Evolutionary conservation across 1,284 basidiomycete species (phyloP).

Genomic region (Apiotrichum akiyoshidainum): DNA sequence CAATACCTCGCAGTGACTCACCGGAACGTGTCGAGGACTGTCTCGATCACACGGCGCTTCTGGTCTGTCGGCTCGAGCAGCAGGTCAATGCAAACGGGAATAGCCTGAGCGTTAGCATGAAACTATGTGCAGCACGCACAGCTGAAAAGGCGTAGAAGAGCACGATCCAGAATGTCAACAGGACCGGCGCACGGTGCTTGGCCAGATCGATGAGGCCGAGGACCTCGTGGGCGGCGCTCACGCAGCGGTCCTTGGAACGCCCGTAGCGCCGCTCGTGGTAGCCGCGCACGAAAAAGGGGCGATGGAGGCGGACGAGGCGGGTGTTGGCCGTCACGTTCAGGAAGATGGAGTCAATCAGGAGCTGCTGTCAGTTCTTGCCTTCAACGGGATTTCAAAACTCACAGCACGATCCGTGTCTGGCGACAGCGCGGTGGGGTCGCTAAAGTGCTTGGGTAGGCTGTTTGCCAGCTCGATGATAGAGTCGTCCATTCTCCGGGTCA

Average conservation of each 20-base stretch:
- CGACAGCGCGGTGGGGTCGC: slow-evolving; percentile 9
- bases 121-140: slow-evolving; percentile 1
- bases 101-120: slow-evolving; percentile 8
- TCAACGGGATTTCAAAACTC: neutral
- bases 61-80: slow-evolving; percentile 17
- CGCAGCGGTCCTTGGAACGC: slow-evolving; percentile 16
- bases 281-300: slow-evolving; percentile 19
- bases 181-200: slow-evolving; percentile 6
- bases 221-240: slow-evolving; percentile 8
- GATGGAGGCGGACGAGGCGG: slow-evolving; percentile 18
- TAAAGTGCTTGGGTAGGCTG: slow-evolving; percentile 17
- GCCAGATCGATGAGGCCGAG: slow-evolving; percentile 19
- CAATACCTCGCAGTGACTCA: neutral
- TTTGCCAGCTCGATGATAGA: slow-evolving; percentile 16
- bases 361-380: neutral
- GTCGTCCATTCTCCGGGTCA: slow-evolving; percentile 19
- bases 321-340: slow-evolving; percentile 19
- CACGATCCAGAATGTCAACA: slow-evolving; percentile 20
- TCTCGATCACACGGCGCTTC: slow-evolving; percentile 34
- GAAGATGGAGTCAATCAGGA: slow-evolving; percentile 20
- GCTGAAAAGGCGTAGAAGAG: slow-evolving; percentile 23
- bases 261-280: slow-evolving; percentile 18
- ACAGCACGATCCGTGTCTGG: slow-evolving; percentile 4
- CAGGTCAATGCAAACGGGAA: slow-evolving; percentile 20
- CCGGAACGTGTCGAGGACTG: slow-evolving; percentile 17